These are phyloP conservation scores for Purpureocillium takamizusanense DNA, from an alignment of 2,329 filamentous ascomycete genomes.

Conservation along the genomic window DNA sequence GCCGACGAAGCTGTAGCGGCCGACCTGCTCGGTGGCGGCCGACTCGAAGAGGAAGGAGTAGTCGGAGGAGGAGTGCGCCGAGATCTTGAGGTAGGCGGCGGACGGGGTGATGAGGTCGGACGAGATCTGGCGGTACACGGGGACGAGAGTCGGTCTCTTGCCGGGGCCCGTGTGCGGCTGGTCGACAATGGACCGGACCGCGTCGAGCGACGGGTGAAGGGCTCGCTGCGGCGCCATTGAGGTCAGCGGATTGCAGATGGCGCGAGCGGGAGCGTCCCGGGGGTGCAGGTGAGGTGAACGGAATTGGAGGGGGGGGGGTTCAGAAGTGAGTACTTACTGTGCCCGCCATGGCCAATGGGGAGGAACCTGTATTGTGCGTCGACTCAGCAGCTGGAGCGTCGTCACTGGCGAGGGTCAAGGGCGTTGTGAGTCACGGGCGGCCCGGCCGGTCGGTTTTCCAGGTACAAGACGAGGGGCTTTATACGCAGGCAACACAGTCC, in stretches of 20 bases:
- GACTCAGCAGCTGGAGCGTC: no score
- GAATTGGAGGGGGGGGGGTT: no score
- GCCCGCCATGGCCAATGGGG: conserved; percentile 15
- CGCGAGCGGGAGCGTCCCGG: background rate
- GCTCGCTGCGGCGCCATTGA: conserved; percentile 21
- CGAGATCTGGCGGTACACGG: conserved; percentile 74
- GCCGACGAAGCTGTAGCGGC: conserved; percentile 91
- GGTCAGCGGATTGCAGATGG: conserved; percentile 5
- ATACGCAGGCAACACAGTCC: no score
- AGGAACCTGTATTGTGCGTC: no score
- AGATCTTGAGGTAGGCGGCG: conserved; percentile 89
- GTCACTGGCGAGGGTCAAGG: no score
- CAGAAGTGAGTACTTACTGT: conserved; percentile 18
- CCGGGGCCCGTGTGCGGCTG: conserved; percentile 18
- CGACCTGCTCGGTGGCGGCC: conserved; percentile 86
- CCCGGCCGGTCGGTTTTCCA: no score
- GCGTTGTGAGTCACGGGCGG: no score
- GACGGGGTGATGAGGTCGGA: conserved; percentile 92
- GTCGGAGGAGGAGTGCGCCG: conserved; percentile 55
- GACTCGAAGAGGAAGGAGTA: conserved; percentile 95
- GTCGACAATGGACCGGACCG: conserved; percentile 32
- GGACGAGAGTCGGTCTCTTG: conserved; percentile 60
- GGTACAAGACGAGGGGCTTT: no score
- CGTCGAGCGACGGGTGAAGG: conserved; percentile 36
- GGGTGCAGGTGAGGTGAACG: no score